A percentile compares a stretch with the other conserved stretches of the same genome.
Evolutionary conservation across 163 green algal species (phyloP).

Genomic region (Picocystis sp.): DNA sequence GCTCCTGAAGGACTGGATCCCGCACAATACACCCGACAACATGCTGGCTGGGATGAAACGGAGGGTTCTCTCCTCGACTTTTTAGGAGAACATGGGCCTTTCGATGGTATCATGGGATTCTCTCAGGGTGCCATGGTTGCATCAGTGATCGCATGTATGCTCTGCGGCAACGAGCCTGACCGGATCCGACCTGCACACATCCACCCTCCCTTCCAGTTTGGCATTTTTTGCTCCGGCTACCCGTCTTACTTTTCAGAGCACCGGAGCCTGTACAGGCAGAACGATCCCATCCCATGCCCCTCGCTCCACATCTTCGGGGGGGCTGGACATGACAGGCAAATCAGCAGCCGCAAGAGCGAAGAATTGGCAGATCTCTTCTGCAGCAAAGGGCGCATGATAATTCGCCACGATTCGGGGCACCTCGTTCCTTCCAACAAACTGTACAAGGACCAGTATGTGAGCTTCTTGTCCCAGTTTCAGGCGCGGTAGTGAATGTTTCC

Average conservation of each 20-base stretch:
- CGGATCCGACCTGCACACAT: not conserved
- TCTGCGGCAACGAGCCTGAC: not conserved
- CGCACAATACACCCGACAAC: conserved; percentile 34
- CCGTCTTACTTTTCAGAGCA: not conserved
- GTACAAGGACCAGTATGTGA: conserved; percentile 3
- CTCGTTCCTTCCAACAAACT: conserved; percentile 8
- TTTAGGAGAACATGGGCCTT: conserved; percentile 27
- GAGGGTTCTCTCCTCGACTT: conserved; percentile 20
- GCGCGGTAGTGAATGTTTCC: too few relatives aligned
- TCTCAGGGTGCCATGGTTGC: conserved; percentile 32
- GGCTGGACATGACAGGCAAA: not conserved
- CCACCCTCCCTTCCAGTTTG: not conserved
- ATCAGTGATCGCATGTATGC: conserved; percentile 1
- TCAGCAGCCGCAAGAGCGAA: not conserved
- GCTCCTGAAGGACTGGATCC: conserved; percentile 12
- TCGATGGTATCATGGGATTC: conserved; percentile 64
- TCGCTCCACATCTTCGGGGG: conserved; percentile 7
- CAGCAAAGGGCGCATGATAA: not conserved
- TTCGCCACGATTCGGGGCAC: conserved; percentile 6
- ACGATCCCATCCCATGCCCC: not conserved
- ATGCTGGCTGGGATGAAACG: conserved; percentile 36
- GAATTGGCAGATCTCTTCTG: conserved; percentile 1
- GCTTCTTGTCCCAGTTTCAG: not conserved
- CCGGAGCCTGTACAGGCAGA: not conserved
- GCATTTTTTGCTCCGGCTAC: conserved; percentile 2